Percentiles rank a stretch among this genome's conserved stretches.
These are phyloP conservation scores for Giardia muris DNA, from an alignment of 208 protist species.

Conservation along the genomic window DNA sequence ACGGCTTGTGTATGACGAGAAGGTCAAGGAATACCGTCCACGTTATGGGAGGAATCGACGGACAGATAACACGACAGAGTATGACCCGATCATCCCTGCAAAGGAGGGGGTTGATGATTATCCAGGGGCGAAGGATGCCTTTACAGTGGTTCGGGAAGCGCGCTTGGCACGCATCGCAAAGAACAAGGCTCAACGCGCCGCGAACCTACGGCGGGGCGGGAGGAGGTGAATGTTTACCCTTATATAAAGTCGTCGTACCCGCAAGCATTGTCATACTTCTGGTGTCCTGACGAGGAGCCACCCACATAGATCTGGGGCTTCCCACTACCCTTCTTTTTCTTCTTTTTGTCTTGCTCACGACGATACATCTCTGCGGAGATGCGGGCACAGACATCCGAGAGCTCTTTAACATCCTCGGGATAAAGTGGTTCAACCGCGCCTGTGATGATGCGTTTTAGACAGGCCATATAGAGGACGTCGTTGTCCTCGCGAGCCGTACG, in stretches of 20 bases:
- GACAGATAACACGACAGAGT: constrained; percentile 25
- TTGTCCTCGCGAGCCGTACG: no score
- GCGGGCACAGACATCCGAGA: not conserved
- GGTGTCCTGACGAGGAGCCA: not conserved
- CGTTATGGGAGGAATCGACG: not conserved
- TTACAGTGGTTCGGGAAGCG: not conserved
- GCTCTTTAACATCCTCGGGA: constrained; percentile 13
- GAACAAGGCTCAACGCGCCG: constrained; percentile 9
- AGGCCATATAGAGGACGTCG: constrained; percentile 6
- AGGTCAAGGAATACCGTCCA: not conserved
- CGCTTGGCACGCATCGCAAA: not conserved
- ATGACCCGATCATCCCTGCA: not conserved
- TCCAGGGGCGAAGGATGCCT: not conserved
- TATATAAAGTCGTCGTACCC: not conserved
- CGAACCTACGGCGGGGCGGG: not conserved
- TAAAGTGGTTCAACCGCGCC: not conserved
- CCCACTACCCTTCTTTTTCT: not conserved
- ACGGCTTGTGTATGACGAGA: constrained; percentile 4
- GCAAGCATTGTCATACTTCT: not conserved
- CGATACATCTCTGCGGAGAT: not conserved
- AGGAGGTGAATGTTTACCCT: no score
- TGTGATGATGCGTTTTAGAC: not conserved
- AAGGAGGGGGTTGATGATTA: constrained; percentile 11
- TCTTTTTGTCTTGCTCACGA: not conserved
- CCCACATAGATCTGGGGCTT: not conserved